Evolutionary conservation across 2,329 filamentous ascomycete genomes (phyloP).

Genomic region (Cryoendolithus antarcticus): DNA sequence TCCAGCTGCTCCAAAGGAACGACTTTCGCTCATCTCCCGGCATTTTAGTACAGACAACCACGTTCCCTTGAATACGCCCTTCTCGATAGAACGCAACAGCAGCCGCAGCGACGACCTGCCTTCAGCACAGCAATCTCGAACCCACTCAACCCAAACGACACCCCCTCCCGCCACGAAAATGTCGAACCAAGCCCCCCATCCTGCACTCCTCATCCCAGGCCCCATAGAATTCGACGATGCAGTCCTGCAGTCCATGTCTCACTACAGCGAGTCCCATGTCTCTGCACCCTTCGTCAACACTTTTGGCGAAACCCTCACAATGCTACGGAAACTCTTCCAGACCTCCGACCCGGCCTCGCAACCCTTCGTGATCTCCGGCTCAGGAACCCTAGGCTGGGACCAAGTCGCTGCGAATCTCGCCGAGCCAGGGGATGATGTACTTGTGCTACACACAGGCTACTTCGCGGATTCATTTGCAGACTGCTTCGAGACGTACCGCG

Average conservation of each 20-base stretch:
- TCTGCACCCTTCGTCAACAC: conserved; percentile 75
- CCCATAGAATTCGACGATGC: conserved; percentile 98
- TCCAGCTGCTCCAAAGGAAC: conserved; percentile 33
- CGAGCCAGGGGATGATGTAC: conserved; percentile 77
- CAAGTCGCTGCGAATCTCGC: conserved; percentile 86
- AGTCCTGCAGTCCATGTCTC: conserved; percentile 86
- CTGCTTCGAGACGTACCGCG: conserved; percentile 84
- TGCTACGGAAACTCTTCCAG: conserved; percentile 90
- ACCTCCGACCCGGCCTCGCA: conserved; percentile 70
- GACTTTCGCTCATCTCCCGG: conserved; percentile 45
- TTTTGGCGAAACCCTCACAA: conserved; percentile 79
- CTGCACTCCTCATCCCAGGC: conserved; percentile 83
- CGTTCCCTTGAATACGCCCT: conserved; percentile 51
- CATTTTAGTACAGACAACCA: conserved; percentile 46
- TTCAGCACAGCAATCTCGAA: conserved; percentile 11
- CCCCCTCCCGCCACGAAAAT: conserved; percentile 25
- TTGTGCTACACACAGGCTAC: conserved; percentile 93
- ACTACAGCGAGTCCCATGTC: conserved; percentile 93
- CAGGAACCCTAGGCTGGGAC: conserved; percentile 94
- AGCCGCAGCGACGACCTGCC: conserved; percentile 38
- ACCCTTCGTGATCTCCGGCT: conserved; percentile 86
- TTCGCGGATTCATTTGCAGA: conserved; percentile 92
- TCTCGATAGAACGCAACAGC: conserved; percentile 45
- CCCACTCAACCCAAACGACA: conserved; percentile 12
- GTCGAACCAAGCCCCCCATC: conserved; percentile 48